phyloP scores from a whole-genome alignment of 2,329 filamentous ascomycete genomes.

The Aspergillus aculeatinus region DNA sequence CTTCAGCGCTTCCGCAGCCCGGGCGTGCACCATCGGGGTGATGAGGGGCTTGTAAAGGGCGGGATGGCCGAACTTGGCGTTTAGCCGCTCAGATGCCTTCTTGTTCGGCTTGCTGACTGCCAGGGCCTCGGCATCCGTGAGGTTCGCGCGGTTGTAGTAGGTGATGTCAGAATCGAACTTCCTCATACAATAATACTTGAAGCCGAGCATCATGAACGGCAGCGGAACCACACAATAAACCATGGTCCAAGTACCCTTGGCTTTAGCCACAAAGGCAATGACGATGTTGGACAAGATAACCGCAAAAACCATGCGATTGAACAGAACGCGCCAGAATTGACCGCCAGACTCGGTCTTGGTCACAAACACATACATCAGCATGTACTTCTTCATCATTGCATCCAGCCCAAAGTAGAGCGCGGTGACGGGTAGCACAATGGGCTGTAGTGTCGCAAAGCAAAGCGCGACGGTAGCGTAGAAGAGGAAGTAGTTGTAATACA shows the following conservation, averaged over 20 bases:
- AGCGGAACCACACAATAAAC: slow-evolving; percentile 71
- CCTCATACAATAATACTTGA: slow-evolving; percentile 80
- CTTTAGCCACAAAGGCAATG: slow-evolving; percentile 72
- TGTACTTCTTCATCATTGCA: slow-evolving; percentile 89
- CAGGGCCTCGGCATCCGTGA: slow-evolving; percentile 51
- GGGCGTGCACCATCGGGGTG: slow-evolving; percentile 93
- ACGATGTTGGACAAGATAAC: slow-evolving; percentile 75
- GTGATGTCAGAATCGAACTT: slow-evolving; percentile 76
- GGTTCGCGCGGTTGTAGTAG: slow-evolving; percentile 71
- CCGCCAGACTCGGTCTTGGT: slow-evolving; percentile 97
- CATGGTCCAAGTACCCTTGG: slow-evolving; percentile 64
- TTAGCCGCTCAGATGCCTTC: slow-evolving; percentile 60
- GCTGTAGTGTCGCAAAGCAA: slow-evolving; percentile 81
- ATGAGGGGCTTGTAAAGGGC: slow-evolving; percentile 85
- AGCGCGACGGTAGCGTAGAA: slow-evolving; percentile 90
- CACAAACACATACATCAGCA: slow-evolving; percentile 89
- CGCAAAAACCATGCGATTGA: slow-evolving; percentile 88
- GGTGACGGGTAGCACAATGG: slow-evolving; percentile 79
- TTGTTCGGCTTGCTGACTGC: slow-evolving; percentile 37
- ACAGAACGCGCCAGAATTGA: slow-evolving; percentile 84
- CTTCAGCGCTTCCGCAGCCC: slow-evolving; percentile 81
- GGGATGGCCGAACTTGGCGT: slow-evolving; percentile 83
- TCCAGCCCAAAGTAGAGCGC: slow-evolving; percentile 89
- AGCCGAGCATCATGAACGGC: slow-evolving; percentile 72
- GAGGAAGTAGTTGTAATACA: slow-evolving; percentile 97